phyloP scores from a whole-genome alignment of 495 filamentous ascomycete genomes.

The Talaromyces stipitatus region DNA sequence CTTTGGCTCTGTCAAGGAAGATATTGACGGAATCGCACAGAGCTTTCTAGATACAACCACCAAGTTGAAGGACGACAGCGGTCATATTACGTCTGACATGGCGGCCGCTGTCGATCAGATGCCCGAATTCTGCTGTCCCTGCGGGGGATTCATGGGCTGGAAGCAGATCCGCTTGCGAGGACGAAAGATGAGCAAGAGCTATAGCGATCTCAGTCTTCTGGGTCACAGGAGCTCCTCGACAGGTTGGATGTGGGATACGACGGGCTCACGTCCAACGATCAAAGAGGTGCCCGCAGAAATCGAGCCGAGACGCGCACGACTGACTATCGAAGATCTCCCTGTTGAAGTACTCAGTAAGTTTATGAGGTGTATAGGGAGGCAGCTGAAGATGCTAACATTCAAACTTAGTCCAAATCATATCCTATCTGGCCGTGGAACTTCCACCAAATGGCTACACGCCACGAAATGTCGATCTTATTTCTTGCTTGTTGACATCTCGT shows the following conservation, averaged over 20 bases:
- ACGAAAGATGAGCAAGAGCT: constrained; percentile 63
- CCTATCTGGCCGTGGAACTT: constrained; percentile 63
- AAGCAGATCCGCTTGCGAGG: constrained; percentile 61
- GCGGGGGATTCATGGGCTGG: constrained; percentile 64
- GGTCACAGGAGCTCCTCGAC: constrained; percentile 31
- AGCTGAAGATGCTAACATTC: constrained; percentile 9
- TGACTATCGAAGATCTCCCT: constrained; percentile 59
- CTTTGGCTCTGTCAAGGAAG: constrained; percentile 41
- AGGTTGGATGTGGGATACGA: constrained; percentile 50
- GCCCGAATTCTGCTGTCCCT: constrained; percentile 60
- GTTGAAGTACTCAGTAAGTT: constrained; percentile 65
- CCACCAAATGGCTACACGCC: constrained; percentile 71
- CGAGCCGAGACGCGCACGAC: constrained; percentile 5
- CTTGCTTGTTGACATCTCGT: constrained; percentile 67
- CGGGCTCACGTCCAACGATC: constrained; percentile 17
- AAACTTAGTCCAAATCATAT: constrained; percentile 63
- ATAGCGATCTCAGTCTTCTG: constrained; percentile 55
- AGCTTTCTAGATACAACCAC: constrained; percentile 60
- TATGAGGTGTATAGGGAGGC: background rate
- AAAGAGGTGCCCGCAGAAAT: constrained; percentile 14
- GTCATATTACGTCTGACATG: background rate
- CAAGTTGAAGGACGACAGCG: constrained; percentile 16
- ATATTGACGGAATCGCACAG: constrained; percentile 53
- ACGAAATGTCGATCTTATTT: constrained; percentile 76
- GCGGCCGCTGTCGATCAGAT: constrained; percentile 16